phyloP scores from a whole-genome alignment of 257 asterid species.

The Primulina eburnea region DNA sequence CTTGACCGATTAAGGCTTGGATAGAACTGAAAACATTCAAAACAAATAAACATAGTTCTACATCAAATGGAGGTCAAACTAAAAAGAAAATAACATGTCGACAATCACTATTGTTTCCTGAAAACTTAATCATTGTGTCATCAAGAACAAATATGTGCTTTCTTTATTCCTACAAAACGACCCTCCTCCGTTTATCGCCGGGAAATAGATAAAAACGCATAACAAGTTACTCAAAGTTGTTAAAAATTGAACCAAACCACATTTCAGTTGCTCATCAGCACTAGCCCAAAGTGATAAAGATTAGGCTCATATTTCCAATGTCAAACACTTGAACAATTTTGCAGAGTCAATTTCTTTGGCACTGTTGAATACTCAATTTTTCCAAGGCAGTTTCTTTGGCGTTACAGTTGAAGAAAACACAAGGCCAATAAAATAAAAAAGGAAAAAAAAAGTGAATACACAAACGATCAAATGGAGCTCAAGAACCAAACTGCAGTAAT shows the following conservation, averaged over 20 bases:
- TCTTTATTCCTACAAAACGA: slow-evolving; percentile 5
- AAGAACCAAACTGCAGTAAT: not conserved
- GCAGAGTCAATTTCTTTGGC: not conserved
- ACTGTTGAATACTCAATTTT: not conserved
- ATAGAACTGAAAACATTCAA: slow-evolving; percentile 67
- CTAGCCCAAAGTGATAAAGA: slow-evolving; percentile 1
- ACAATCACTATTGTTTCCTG: slow-evolving; percentile 1
- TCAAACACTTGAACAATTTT: slow-evolving; percentile 14
- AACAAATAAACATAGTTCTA: slow-evolving; percentile 17
- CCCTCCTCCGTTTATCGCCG: slow-evolving; percentile 20
- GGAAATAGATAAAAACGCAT: slow-evolving; percentile 10
- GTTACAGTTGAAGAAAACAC: slow-evolving; percentile 14
- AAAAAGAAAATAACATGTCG: slow-evolving; percentile 12
- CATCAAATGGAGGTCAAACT: slow-evolving; percentile 11
- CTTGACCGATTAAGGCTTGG: slow-evolving; percentile 97
- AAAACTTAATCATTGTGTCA: slow-evolving; percentile 1
- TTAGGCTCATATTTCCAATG: not conserved
- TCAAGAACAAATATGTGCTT: slow-evolving; percentile 5
- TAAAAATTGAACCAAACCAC: not conserved
- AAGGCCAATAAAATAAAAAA: not conserved
- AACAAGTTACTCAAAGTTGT: slow-evolving; percentile 12
- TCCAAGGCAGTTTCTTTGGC: slow-evolving; percentile 5
- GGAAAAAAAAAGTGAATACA: not conserved
- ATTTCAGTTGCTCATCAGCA: slow-evolving; percentile 12
- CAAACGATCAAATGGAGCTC: not conserved